Evolutionary conservation across 768 basidiomycete genomes (phyloP), one percentile per base, ranked within the genome.

Genomic region (Russula lepida): DNA sequence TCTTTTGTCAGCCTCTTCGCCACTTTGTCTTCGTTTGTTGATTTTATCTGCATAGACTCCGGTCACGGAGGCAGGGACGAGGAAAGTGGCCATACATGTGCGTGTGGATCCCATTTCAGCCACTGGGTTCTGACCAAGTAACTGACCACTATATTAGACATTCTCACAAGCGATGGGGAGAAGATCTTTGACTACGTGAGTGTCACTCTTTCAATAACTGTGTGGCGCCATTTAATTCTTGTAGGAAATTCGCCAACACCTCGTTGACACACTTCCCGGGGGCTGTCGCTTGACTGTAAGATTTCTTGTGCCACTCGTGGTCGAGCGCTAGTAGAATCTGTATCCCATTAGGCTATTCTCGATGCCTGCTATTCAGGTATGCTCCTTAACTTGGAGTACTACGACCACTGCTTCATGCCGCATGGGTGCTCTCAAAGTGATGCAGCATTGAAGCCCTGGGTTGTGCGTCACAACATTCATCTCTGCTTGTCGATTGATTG

Each of bases 291-390:
- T 68, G 13, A 67, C 64, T 1, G 67, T 66, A 32, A 41, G 58
- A 9, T 15, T 19, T 23, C 30, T 23, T 9, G n/a, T 19, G 9
- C 28, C 7, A 8, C 12, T 25, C 8, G 43, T 4, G 17, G 4
- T 21, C 3, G 41, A 44, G 12, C 9, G 12, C n/a, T 19, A 13
- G 21, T 46, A 23, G 12, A 46, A 44, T 15, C 15, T 37, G 15
- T 7, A 12, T 3, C 5, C 21, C n/a, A 7, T 4, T 23, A 68
- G 66, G 68, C 66, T 6, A 63, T 67, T 47, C 47, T 68, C 2
- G 68, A 68, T 25, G 51, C 66, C 0, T 68, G 68, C 32, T 58
- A 67, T 53, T 67, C 64, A 0, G 66, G 63, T 4, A 64, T 64
- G 12, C 33, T 68, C 17, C 60, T 68, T 2, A 63, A 64, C 41